Percentiles rank a stretch among this genome's conserved stretches.
Conservation (phyloP, 2,329 filamentous ascomycete genomes). For the Xylaria sp. region DNA sequence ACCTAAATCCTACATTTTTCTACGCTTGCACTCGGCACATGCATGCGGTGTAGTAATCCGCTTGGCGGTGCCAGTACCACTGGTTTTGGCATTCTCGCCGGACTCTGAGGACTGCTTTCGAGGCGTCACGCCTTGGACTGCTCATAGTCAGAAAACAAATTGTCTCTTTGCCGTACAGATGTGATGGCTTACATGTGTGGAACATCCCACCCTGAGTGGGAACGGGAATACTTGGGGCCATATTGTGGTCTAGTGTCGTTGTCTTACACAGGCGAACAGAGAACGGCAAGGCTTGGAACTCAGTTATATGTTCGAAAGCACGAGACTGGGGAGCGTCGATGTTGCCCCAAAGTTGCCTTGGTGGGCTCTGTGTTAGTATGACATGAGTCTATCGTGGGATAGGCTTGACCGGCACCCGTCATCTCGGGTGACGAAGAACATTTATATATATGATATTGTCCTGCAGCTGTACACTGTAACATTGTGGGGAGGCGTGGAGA, state of each 20-base stretch:
- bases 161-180: not conserved
- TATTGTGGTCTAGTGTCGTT: constrained; percentile 43
- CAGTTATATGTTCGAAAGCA: constrained; percentile 20
- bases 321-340: constrained; percentile 20
- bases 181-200: constrained; percentile 55
- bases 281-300: constrained; percentile 18
- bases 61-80: constrained; percentile 48
- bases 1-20: constrained; percentile 71
- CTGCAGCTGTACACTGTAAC: constrained; percentile 46
- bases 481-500: constrained; percentile 50
- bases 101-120: constrained; percentile 60
- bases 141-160: constrained; percentile 31
- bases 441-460: constrained; percentile 55
- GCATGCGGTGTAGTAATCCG: constrained; percentile 54
- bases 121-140: constrained; percentile 63
- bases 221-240: constrained; percentile 60
- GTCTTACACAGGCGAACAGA: constrained; percentile 33
- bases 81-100: constrained; percentile 49
- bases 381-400: constrained; percentile 44
- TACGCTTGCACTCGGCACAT: constrained; percentile 71
- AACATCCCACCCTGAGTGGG: constrained; percentile 64
- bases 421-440: constrained; percentile 52
- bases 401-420: constrained; percentile 46
- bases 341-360: constrained; percentile 19
- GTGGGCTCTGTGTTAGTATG: constrained; percentile 25